These are phyloP conservation scores for Candida buenavistaensis DNA, from an alignment of 1,139 yeast genomes.

Conservation along the genomic window DNA sequence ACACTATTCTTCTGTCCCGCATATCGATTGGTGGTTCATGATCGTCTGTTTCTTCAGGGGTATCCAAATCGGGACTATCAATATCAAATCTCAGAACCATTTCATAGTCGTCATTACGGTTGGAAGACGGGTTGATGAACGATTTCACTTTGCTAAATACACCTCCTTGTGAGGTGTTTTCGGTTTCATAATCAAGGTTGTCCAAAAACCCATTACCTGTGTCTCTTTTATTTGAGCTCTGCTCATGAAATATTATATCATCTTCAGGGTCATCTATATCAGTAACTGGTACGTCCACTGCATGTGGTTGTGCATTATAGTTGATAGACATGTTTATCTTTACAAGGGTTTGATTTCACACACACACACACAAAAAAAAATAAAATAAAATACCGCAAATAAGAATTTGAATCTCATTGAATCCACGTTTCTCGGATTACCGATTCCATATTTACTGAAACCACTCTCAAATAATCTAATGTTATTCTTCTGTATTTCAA, in stretches of 20 bases:
- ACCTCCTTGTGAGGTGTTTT: conserved; percentile 3
- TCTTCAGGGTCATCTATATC: conserved; percentile 57
- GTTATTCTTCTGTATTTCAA: too few relatives aligned
- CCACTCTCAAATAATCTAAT: too few relatives aligned
- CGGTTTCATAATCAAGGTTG: conserved; percentile 24
- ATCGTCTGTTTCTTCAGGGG: conserved; percentile 8
- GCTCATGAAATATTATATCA: conserved; percentile 34
- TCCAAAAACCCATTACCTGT: conserved; percentile 14
- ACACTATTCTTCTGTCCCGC: conserved; percentile 13
- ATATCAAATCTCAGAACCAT: conserved; percentile 12
- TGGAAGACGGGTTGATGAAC: conserved; percentile 7
- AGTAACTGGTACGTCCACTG: conserved; percentile 58
- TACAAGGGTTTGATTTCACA: too few relatives aligned
- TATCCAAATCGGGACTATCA: conserved; percentile 9
- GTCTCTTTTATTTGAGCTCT: conserved; percentile 3
- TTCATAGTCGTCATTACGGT: conserved; percentile 14
- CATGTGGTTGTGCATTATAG: conserved; percentile 24
- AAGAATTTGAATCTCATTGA: too few relatives aligned
- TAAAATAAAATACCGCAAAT: too few relatives aligned
- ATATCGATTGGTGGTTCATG: conserved; percentile 12
- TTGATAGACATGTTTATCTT: conserved; percentile 4
- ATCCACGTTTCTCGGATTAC: too few relatives aligned
- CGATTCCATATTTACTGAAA: too few relatives aligned
- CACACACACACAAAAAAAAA: too few relatives aligned
- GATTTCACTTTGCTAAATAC: conserved; percentile 11